These are phyloP conservation scores for Lactarius sanguifluus DNA, from an alignment of 768 basidiomycete genomes.

Conservation along the genomic window DNA sequence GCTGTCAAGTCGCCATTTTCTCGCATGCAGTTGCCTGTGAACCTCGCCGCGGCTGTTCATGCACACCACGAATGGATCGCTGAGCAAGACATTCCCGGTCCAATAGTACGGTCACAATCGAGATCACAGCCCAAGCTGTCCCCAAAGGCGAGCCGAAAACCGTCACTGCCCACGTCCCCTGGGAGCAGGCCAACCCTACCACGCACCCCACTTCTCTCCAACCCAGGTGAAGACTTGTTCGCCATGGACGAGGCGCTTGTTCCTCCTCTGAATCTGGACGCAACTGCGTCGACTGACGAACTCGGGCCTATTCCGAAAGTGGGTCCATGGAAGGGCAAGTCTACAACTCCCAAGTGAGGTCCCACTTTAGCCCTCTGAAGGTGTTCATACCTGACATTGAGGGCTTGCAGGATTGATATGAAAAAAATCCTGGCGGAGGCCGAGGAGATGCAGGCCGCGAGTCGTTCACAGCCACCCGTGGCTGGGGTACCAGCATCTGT, in stretches of 20 bases:
- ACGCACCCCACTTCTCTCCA: slow-evolving; percentile 29
- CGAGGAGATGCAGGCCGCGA: slow-evolving; percentile 35
- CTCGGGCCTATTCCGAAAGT: slow-evolving; percentile 16
- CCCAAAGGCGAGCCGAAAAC: slow-evolving; percentile 36
- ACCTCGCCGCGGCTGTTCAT: slow-evolving; percentile 47
- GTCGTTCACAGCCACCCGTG: slow-evolving; percentile 27
- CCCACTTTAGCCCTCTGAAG: slow-evolving; percentile 1
- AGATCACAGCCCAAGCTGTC: slow-evolving; percentile 32
- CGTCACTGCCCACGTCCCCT: slow-evolving; percentile 34
- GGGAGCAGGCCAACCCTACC: slow-evolving; percentile 33
- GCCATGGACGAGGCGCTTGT: slow-evolving; percentile 69
- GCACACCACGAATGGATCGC: slow-evolving; percentile 72
- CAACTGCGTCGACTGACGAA: slow-evolving; percentile 15
- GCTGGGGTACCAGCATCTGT: background rate
- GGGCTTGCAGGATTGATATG: slow-evolving; percentile 65
- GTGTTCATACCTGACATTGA: background rate
- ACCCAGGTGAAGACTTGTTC: slow-evolving; percentile 69
- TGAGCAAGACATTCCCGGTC: slow-evolving; percentile 62
- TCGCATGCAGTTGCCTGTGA: slow-evolving; percentile 53
- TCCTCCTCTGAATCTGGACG: slow-evolving; percentile 33
- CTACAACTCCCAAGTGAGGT: slow-evolving; percentile 51
- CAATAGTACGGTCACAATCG: slow-evolving; percentile 43
- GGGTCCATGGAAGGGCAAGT: slow-evolving; percentile 37
- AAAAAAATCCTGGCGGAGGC: slow-evolving; percentile 85
- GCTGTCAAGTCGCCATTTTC: slow-evolving; percentile 62